Evolutionary conservation across 2,329 filamentous ascomycete species (phyloP), one percentile per base, ranked within the genome.

Genomic region (Chrysoporthe deuterocubensis): DNA sequence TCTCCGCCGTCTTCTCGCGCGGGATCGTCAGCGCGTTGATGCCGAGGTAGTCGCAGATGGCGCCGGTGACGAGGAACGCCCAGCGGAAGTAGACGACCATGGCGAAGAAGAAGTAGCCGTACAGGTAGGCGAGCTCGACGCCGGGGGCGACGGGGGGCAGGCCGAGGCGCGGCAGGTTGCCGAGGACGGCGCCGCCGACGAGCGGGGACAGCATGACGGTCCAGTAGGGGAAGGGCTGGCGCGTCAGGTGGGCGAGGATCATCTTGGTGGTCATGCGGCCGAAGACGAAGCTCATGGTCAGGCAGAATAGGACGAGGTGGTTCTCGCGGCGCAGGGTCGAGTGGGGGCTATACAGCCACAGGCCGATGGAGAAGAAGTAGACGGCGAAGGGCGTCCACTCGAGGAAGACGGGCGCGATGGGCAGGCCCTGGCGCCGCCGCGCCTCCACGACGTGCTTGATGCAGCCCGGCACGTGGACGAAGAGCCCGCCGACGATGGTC

Each of bases 181-280:
- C 90, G 52, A 98, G 81, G 1, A 95, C 75, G 7, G 94, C 94
- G 64, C 96, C 96, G 62, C 92, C 92, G 60, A 97, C 86, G 50
- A 99, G 89, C 8, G 96, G 96, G 44, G 87, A 89, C 48, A 98
- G 85, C 87, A 98, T 92, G 61, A 96, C 87, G 13, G 96, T 98
- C 94, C 94, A 98, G 85, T 92, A 96, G 1, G 96, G 96, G 81
- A 98, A 99, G 3, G 95, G 92, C 78, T 98, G 96, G 71, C 89
- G 89, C 1, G 96, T 96, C 63, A 99, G 84, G 79, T 99, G 96
- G 2, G 96, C 95, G 21, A 99, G 89, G 76, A 99, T 99, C 80
- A 98, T 98, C 84, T 98, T 99, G 50, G 96, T 99, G 0, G 96
- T 98, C 90, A 99, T 94, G 73, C 96, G 91, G 46, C 96, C 96